Evolutionary conservation across 2,329 filamentous ascomycete genomes (phyloP).

Genomic region (Triangularia setosa): DNA sequence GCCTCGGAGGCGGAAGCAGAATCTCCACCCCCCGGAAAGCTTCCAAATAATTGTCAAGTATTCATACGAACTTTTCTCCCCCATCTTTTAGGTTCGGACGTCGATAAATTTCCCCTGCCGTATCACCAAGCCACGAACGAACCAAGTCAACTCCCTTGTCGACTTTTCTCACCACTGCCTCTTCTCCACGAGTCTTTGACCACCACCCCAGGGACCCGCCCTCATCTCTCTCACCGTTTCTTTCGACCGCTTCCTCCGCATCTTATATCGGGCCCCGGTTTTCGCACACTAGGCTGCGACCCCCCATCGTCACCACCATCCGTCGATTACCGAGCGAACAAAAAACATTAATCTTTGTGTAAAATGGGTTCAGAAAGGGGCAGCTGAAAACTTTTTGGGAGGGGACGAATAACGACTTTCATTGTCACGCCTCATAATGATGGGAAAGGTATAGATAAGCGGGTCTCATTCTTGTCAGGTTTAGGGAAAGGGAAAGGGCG

Average conservation of each 20-base stretch:
- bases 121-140: constrained; percentile 8
- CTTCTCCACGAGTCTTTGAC: constrained; percentile 19
- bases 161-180: constrained; percentile 15
- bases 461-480: constrained; percentile 5
- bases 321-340: constrained; percentile 20
- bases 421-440: constrained; percentile 20
- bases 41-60: constrained; percentile 61
- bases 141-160: constrained; percentile 16
- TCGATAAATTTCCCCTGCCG: constrained; percentile 58
- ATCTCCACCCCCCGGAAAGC: constrained; percentile 61
- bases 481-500: neutral
- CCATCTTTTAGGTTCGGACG: constrained; percentile 88
- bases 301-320: constrained; percentile 7
- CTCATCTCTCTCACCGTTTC: constrained; percentile 16
- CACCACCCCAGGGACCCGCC: constrained; percentile 19
- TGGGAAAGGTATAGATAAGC: constrained; percentile 25
- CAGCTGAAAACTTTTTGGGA: constrained; percentile 15
- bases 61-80: constrained; percentile 62
- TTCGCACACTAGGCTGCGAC: neutral
- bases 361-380: constrained; percentile 18
- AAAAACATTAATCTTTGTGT: constrained; percentile 19
- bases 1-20: constrained; percentile 66
- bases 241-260: constrained; percentile 19
- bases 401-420: constrained; percentile 28
- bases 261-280: constrained; percentile 20